phyloP scores from a whole-genome alignment of 768 basidiomycete genomes.

The Terana coerulea region DNA sequence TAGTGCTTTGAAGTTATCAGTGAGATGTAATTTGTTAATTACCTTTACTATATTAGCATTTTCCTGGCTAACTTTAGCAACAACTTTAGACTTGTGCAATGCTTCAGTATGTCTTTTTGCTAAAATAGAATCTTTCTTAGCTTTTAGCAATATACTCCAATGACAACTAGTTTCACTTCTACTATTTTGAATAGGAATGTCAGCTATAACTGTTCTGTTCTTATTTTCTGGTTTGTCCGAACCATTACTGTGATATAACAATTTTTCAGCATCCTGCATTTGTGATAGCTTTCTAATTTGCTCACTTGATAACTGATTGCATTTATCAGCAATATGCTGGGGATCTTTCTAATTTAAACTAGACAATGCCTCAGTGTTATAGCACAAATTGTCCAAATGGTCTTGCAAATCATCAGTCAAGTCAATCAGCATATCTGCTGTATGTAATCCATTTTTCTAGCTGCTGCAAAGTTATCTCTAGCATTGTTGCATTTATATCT shows the following conservation, averaged over 20 bases:
- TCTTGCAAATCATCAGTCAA: neutral
- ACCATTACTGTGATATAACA: neutral
- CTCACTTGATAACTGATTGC: neutral
- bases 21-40: slow-evolving; percentile 1
- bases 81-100: neutral
- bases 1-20: neutral
- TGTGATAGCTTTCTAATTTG: neutral
- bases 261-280: neutral
- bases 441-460: slow-evolving; percentile 3
- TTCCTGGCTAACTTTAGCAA: too few relatives aligned
- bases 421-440: neutral
- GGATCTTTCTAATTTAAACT: neutral
- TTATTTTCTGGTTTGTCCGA: neutral
- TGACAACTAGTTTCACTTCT: too few relatives aligned
- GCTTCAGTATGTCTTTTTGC: too few relatives aligned
- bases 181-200: neutral
- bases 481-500: slow-evolving; percentile 34
- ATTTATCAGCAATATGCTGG: neutral
- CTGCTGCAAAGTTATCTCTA: slow-evolving; percentile 28
- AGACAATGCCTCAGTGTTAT: neutral
- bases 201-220: neutral
- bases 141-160: too few relatives aligned
- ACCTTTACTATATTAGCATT: slow-evolving; percentile 4
- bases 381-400: neutral
- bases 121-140: neutral